Evolutionary conservation across 2,329 filamentous ascomycete genomes (phyloP).

Genomic region (Aspergillus uvarum): DNA sequence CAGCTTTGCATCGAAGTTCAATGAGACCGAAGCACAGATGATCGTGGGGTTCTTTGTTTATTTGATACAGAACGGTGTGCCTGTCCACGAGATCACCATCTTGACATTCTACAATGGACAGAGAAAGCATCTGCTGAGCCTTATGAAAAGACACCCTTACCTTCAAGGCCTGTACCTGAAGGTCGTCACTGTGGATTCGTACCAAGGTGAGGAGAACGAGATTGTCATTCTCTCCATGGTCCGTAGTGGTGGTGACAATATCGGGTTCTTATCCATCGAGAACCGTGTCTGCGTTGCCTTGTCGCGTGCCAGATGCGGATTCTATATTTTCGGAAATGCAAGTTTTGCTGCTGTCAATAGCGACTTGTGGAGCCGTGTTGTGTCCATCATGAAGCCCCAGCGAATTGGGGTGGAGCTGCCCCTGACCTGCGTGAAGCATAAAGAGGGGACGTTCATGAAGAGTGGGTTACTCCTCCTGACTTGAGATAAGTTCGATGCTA

Average conservation of each 20-base stretch:
- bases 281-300: conserved; percentile 64
- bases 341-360: conserved; percentile 50
- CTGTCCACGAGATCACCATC: conserved; percentile 66
- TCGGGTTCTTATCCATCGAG: conserved; percentile 72
- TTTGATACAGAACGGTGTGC: conserved; percentile 66
- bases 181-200: conserved; percentile 81
- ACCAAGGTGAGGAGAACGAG: conserved; percentile 89
- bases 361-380: conserved; percentile 54
- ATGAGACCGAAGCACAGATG: conserved; percentile 72
- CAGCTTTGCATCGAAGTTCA: conserved; percentile 65
- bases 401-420: conserved; percentile 57
- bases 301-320: conserved; percentile 70
- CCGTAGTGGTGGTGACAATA: conserved; percentile 61
- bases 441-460: conserved; percentile 51
- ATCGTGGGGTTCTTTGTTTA: conserved; percentile 70
- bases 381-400: conserved; percentile 41
- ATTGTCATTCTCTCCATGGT: conserved; percentile 79
- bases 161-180: conserved; percentile 52
- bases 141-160: conserved; percentile 44
- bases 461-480: conserved; percentile 26
- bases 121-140: conserved; percentile 60
- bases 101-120: conserved; percentile 90
- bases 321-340: conserved; percentile 83
- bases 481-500: neutral
- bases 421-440: conserved; percentile 63